Evolutionary conservation across 257 asterid genomes (phyloP), one percentile per base, ranked within the genome.

Genomic region (Catharanthus roseus): DNA sequence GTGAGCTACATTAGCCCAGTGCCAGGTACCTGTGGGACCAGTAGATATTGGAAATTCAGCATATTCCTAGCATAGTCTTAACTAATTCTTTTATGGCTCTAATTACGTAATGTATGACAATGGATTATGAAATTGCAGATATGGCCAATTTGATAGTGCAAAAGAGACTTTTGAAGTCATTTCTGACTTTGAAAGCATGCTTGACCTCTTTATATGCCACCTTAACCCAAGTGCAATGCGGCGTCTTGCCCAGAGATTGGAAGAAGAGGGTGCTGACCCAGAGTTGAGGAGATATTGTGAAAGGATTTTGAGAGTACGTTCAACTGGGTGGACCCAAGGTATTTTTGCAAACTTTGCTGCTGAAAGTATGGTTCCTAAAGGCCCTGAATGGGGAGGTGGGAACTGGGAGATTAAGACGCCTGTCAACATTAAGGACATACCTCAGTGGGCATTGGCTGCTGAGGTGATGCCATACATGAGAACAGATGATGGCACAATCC

Each of bases 311-410:
- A 86, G 99, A 83, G 96, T 86, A 53, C 99, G 99, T 65, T 91
- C 99, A 54, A 87, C 93, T 75, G 99, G 97, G 70, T 95, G 99
- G 99, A 95, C 99, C 12, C 99, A 95, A 80, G 99, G 99, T 68
- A 89, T 95, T 66, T 95, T 95, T 71, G 99, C 99, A 34, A 95
- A 95, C 84, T 95, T 95, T 77, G 95, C 97, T 67, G 99, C 99
- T 29, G 99, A 95, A 84, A 95, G 99, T 84, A 95, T 91, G 97
- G 97, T 95, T 67, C 99, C 99, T 69, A 95, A 95, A 87, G 99
- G 97, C 15, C 86, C 90, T 75, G 99, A 95, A 85, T 95, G 99
- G 99, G 99, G 99, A 51, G 99, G 99, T 73, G 99, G 99, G 67
- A 95, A 95, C 86, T 95, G 97, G 99, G 99, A 95, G 75, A 89